Evolutionary conservation across 2,329 filamentous ascomycete genomes (phyloP).

Genomic region (Botrytis deweyae): DNA sequence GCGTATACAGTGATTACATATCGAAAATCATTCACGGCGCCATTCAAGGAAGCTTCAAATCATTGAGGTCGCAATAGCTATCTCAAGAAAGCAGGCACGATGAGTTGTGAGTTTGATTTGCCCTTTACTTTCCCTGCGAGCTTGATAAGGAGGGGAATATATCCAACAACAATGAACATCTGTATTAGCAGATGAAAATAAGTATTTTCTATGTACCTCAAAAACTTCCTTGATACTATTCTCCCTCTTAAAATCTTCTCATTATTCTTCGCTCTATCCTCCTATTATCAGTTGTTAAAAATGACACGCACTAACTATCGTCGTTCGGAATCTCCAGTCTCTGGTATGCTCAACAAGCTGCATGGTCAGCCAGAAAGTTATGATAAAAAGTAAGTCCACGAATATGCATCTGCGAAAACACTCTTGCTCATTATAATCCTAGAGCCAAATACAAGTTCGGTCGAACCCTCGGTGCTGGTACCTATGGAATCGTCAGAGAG

Average conservation of each 20-base stretch:
- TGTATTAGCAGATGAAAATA: slow-evolving; percentile 7
- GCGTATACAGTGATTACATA: not conserved
- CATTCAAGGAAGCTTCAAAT: slow-evolving; percentile 6
- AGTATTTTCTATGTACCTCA: slow-evolving; percentile 2
- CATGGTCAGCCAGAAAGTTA: slow-evolving; percentile 97
- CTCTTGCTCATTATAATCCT: slow-evolving; percentile 30
- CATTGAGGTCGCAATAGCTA: slow-evolving; percentile 21
- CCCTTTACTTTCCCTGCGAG: slow-evolving; percentile 21
- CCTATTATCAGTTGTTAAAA: slow-evolving; percentile 17
- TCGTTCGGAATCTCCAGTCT: slow-evolving; percentile 53
- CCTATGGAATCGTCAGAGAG: slow-evolving; percentile 97
- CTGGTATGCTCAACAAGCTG: slow-evolving; percentile 91
- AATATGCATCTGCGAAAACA: not conserved
- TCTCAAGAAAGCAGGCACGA: slow-evolving; percentile 32
- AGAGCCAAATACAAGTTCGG: slow-evolving; percentile 90
- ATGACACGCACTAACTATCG: slow-evolving; percentile 18
- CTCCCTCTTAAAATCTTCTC: not conserved
- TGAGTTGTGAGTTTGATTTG: slow-evolving; percentile 38
- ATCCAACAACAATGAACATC: not conserved
- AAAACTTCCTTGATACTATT: not conserved
- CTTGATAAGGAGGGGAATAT: slow-evolving; percentile 11
- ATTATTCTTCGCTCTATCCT: not conserved
- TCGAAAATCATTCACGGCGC: not conserved
- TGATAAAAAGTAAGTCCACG: slow-evolving; percentile 79
- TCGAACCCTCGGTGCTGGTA: slow-evolving; percentile 89